Percentiles rank a stretch among this genome's conserved stretches.
Conservation (phyloP, 139 green algal genomes). For the Klebsormidium nitens region DNA sequence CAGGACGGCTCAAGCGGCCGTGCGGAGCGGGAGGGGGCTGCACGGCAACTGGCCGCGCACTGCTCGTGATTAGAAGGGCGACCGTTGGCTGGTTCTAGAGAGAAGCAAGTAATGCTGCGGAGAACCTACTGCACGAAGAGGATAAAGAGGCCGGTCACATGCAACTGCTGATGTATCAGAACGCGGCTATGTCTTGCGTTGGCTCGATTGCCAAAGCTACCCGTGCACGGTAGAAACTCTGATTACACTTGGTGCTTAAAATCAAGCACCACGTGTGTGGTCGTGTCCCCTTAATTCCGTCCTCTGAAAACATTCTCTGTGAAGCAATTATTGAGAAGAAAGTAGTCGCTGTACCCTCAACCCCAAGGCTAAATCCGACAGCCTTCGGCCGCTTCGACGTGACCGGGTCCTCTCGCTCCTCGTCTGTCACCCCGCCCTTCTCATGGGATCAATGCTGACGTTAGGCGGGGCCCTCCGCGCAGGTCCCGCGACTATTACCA, state of each 20-base stretch:
- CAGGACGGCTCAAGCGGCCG: not conserved
- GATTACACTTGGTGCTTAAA: too few relatives aligned
- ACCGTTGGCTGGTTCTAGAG: not conserved
- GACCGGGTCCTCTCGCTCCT: not conserved
- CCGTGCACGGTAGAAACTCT: too few relatives aligned
- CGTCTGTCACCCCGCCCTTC: not conserved
- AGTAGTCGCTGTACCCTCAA: too few relatives aligned
- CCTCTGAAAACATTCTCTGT: too few relatives aligned
- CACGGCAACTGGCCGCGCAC: too few relatives aligned
- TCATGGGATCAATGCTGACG: not conserved
- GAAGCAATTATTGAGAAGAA: too few relatives aligned
- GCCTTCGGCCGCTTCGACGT: not conserved
- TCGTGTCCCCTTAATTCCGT: too few relatives aligned
- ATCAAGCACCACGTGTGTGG: too few relatives aligned
- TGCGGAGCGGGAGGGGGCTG: not conserved
- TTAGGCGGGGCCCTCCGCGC: not conserved
- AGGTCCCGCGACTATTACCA: slow-evolving; percentile 88
- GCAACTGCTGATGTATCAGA: not conserved
- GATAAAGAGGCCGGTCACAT: not conserved
- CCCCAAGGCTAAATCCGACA: too few relatives aligned
- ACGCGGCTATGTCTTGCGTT: not conserved
- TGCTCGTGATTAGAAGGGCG: not conserved
- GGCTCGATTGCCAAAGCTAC: too few relatives aligned
- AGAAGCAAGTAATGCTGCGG: not conserved
- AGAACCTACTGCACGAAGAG: not conserved